A percentile compares a stretch with the other conserved stretches of the same genome.
Conservation (phyloP, 129 eudicot genomes). For the Arctium lappa region DNA sequence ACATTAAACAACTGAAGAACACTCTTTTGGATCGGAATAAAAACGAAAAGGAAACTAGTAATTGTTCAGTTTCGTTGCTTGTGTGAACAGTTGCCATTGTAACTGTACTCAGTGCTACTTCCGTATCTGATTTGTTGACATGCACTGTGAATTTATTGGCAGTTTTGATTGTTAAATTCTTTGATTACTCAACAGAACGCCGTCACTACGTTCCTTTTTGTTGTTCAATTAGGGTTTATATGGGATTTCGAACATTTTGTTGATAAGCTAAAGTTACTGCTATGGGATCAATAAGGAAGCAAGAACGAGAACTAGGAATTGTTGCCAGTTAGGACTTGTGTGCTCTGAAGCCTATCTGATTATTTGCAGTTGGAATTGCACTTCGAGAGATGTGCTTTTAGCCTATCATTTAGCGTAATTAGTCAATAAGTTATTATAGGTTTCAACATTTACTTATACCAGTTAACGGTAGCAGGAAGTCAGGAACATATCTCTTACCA, state of each 20-base stretch:
- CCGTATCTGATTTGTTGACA: not conserved
- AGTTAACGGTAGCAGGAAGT: not conserved
- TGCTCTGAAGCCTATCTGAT: not conserved
- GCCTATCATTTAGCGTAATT: not conserved
- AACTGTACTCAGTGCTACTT: not conserved
- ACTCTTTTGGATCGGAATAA: not conserved
- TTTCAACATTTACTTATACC: not conserved
- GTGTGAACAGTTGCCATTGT: not conserved
- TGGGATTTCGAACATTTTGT: not conserved
- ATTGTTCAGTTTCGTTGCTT: not conserved
- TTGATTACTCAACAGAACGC: not conserved
- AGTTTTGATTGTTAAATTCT: not conserved
- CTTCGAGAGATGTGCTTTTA: not conserved
- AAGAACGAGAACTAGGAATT: not conserved
- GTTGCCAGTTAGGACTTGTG: not conserved
- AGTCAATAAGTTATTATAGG: not conserved
- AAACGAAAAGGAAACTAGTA: not conserved
- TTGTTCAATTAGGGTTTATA: constrained; percentile 9
- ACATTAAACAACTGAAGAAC: not conserved
- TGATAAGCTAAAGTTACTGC: not conserved
- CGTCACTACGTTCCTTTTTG: not conserved
- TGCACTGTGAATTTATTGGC: not conserved
- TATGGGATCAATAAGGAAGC: not conserved
- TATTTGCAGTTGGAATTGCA: not conserved
- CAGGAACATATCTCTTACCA: not conserved